These are phyloP conservation scores for Aspergillus sparsus DNA, from an alignment of 495 filamentous ascomycete species.

Conservation along the genomic window DNA sequence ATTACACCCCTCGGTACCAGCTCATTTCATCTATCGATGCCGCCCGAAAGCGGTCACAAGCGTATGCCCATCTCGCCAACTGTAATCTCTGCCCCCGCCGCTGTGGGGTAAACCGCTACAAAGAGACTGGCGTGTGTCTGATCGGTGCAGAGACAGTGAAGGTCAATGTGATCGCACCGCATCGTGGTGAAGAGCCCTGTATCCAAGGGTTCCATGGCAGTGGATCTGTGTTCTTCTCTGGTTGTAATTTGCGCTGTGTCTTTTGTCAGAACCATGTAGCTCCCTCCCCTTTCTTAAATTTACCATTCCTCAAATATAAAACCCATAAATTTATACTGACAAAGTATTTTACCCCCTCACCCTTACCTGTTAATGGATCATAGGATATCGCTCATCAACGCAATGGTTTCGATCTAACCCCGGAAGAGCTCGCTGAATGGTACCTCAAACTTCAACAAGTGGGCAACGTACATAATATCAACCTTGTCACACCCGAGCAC, in stretches of 20 bases:
- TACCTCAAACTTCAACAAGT: constrained; percentile 70
- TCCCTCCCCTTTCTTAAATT: constrained; percentile 3
- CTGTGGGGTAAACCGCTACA: constrained; percentile 72
- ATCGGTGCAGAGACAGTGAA: constrained; percentile 70
- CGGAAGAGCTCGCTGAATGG: constrained; percentile 74
- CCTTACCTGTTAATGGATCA: neutral
- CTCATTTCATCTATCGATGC: constrained; percentile 58
- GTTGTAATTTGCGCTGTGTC: constrained; percentile 74
- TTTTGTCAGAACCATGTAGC: constrained; percentile 76
- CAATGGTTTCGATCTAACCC: constrained; percentile 73
- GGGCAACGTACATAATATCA: constrained; percentile 76
- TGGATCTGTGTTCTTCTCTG: constrained; percentile 74
- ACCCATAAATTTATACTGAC: neutral
- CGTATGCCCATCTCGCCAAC: constrained; percentile 67
- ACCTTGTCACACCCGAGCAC: constrained; percentile 75
- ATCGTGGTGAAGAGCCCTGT: constrained; percentile 62
- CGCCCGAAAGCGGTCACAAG: constrained; percentile 63
- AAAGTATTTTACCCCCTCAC: neutral
- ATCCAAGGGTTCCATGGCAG: constrained; percentile 75
- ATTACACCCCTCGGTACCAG: constrained; percentile 69
- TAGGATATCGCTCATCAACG: constrained; percentile 70
- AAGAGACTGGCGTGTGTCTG: constrained; percentile 70
- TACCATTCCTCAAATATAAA: neutral
- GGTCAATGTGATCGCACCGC: constrained; percentile 74
- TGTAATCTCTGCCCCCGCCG: constrained; percentile 76